Base-by-base conservation (phyloP, 1,284 basidiomycete genomes). In the Pholiota adiposa region DNA sequence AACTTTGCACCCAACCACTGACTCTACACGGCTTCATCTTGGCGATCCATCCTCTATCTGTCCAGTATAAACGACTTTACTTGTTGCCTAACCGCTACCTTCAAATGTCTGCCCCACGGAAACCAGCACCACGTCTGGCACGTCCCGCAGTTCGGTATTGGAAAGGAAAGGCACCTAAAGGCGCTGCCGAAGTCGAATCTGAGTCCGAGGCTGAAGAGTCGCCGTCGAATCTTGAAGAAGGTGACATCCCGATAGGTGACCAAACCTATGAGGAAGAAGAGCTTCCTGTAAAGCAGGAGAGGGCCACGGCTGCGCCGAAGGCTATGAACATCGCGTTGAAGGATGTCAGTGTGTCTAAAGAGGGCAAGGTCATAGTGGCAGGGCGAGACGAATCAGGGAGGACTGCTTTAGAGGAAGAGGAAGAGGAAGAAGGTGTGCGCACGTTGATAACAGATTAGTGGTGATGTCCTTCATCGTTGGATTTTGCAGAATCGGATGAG, bases 141-240 rank as follows among this genome's bases (percentile, higher is more conserved):
- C 79, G 83, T 51, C 90, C 92, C 12, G 91, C 86, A 4, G 88
- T 84, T 19, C 87, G 91, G 6, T 93, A 94, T 73, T 90, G 90
- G 88, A 90, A 90, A 67, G 91, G 92, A 58, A 93, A 93, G 67
- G 91, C 87, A 0, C 92, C 92, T 0, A 92, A 92, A 73, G 90
- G 90, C 51, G 82, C 77, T 41, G 75, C 75, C 1, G 84, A 84
- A 29, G 75, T 77, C 23, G 79, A 83, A 19, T 87, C 86, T 1
- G 88, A 90, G 61, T 88, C 87, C 23, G 87, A 89, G 46, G 80
- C 81, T 31, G 84, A 84, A 25, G 76, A 79, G 41, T 73, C 75
- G 53, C 74, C 74, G 51, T 70, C 72, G 14, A 71, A 72, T 36
- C 74, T 80, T 60, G 84, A 84, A 54, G 81, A 82, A 46, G 85